Evolutionary conservation across 805 yeast genomes (phyloP), one percentile per base, ranked within the genome.

Genomic region (Tetrapisispora iriomotensis): DNA sequence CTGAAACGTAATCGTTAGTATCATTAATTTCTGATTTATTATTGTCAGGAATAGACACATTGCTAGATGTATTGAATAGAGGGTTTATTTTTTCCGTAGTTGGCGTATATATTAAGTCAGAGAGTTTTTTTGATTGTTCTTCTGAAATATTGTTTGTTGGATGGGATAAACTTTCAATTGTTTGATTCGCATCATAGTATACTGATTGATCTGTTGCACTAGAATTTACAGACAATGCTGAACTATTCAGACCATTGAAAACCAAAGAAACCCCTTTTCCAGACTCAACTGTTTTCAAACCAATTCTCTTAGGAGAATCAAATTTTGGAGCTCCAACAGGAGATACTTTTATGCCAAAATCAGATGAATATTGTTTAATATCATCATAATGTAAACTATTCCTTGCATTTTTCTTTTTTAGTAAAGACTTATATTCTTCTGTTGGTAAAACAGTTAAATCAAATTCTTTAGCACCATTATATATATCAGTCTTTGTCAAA

Each of bases 361-460:
- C 54, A 14, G 50, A 48, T 2, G 72, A 72, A 33, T 54, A 50
- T 15, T 50, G 47, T 32, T 56, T 52, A 15, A 68, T 38, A 13
- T 56, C 61, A 1, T 56, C 64, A 34, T 55, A 54, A 8, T 58
- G 46, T 18, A 56, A 17, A 32, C 36, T 32, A 32, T 38, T 21
- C 5, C 48, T 48, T 17, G 28, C 28, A 34, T 44, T 45, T 34
- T 51, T 55, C 14, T 49, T 56, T 30, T 54, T 58, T 36, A 67
- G 43, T 18, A 70, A 47, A 1, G 50, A 39, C 34, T 54, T 58
- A 45, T 68, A 71, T 40, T 71, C 76, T 0, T 67, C 72, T 6
- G 55, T 45, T 1, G 75, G 65, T 31, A 73, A 45, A 1, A 72
- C 67, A 2, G 68, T 60, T 36, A 73, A 50, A 8, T 67, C 66